phyloP scores from a whole-genome alignment of 805 yeast species.

The Candida fluviatilis region DNA sequence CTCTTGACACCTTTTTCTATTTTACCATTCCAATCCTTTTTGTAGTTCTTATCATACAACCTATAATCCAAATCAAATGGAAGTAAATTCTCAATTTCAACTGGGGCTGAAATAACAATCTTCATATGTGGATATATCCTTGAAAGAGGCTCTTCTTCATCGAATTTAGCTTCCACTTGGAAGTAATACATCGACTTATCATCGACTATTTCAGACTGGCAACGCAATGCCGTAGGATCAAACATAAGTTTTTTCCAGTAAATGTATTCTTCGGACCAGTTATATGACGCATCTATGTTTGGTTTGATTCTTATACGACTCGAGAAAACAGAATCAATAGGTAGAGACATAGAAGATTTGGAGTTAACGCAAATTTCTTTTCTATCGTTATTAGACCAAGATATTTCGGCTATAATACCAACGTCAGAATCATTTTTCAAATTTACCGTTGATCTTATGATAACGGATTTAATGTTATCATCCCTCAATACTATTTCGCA shows the following conservation, averaged over 20 bases:
- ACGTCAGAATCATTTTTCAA: slow-evolving; percentile 61
- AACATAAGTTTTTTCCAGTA: slow-evolving; percentile 61
- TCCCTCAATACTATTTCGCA: slow-evolving; percentile 67
- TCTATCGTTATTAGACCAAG: slow-evolving; percentile 32
- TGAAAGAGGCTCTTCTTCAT: slow-evolving; percentile 65
- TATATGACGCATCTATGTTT: slow-evolving; percentile 46
- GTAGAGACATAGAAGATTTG: slow-evolving; percentile 60
- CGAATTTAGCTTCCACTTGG: slow-evolving; percentile 66
- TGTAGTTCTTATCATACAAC: slow-evolving; percentile 69
- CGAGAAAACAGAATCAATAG: slow-evolving; percentile 63
- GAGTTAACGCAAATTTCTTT: slow-evolving; percentile 42
- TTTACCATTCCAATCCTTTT: slow-evolving; percentile 60
- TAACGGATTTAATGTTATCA: slow-evolving; percentile 75
- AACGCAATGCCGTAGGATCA: slow-evolving; percentile 53
- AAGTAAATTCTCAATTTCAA: slow-evolving; percentile 76
- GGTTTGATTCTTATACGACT: slow-evolving; percentile 63
- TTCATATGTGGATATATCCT: slow-evolving; percentile 81
- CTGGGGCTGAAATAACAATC: slow-evolving; percentile 75
- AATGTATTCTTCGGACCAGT: slow-evolving; percentile 63
- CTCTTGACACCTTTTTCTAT: slow-evolving; percentile 64
- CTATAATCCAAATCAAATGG: slow-evolving; percentile 78
- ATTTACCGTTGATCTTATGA: slow-evolving; percentile 71
- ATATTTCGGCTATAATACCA: slow-evolving; percentile 46
- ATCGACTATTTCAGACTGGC: slow-evolving; percentile 40
- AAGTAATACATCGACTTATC: slow-evolving; percentile 55